Evolutionary conservation across 495 filamentous ascomycete genomes (phyloP), one percentile per base, ranked within the genome.

Genomic region (Halenospora varia): DNA sequence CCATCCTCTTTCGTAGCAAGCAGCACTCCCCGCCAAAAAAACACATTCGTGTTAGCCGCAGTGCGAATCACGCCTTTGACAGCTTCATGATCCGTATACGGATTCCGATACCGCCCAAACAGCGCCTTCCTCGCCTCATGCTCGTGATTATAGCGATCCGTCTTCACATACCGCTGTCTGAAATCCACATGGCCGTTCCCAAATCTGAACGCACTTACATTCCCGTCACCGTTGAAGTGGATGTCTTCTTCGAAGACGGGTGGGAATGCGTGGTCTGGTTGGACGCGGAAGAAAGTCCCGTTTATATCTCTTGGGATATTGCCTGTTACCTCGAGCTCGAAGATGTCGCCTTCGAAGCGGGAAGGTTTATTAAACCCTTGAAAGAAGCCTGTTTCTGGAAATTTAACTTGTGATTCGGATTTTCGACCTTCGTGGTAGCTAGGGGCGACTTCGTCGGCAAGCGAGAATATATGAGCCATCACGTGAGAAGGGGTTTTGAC

Each of bases 1-100:
- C 75, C 72, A 64, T 81, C 78, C 59, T 84, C 81, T 55, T 83
- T 83, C 48, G 69, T 70, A 0, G 81, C 81, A 2, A 84, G 62
- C 24, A 84, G 63, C 62, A 73, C 70, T 0, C 77, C 77, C 3
- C 75, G 66, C 70, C 73, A 84, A 56, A 75, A 77, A 2, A 80
- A 67, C 2, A 84, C 64, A 55, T 84, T 83, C 11, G 81, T 84
- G 48, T 84, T 83, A 0, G 73, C 70, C 2, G 78, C 77, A 0
- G 71, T 78, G 2, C 77, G 66, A 17, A 82, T 73, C 9, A 75
- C 70, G 18, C 75, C 75, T 45, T 71, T 66, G 8, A 81, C 75
- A 26, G 67, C 70, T 59, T 75, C 74, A 42, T 73, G 73, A 56
- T 84, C 80, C 6, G 81, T 83, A 56, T 68, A 82, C 11, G 71